Base-by-base conservation (phyloP, 116 monocot genomes). In the Dioscorea cayenensis region DNA sequence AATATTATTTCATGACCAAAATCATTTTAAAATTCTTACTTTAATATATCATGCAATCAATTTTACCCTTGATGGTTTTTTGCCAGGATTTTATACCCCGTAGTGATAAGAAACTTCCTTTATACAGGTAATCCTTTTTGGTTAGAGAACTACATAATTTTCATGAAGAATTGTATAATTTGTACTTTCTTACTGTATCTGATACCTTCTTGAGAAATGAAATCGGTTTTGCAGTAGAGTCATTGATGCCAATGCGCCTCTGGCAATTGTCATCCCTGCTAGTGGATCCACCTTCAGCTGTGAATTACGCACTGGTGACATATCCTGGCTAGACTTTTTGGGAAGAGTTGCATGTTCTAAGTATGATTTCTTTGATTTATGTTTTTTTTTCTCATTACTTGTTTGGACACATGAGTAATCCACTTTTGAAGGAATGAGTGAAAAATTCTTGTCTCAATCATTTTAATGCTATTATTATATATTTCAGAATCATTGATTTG, bases 51-150 rank as follows among this genome's bases (percentile, higher is more conserved):
- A 43, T 64, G 50, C 29, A 74, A 3, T 74, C 63, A 51, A 51
- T 75, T 71, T 72, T 64, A 10, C 37, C n/a, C 43, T 43, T 43
- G 6, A 43, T 8, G 68, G 72, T 59, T 12, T 25, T 71, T 73
- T 82, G 17, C 13, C 67, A 99, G 97, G 97, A 99, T 84, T 99
- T 67, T 75, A 89, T 99, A 55, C n/a, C 85, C 69, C 97, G 93
- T 67, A 86, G 82, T 38, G 84, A 81, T 23, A 99, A 99, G 71
- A 81, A 80, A 76, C 66, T 93, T 50, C 93, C 97, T 10, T 72
- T 99, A 29, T 99, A 99, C 72, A 86, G 97, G 97, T 96, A 77
- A 78, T 63, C 7, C 62, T 20, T 62, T 3, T 1, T 32, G 32
- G 4, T 32, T 32, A 32, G 32, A 32, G 55, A 55, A 62, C 18